phyloP scores from a whole-genome alignment of 176 grass and related monocot genomes.

The Pharus latifolius region DNA sequence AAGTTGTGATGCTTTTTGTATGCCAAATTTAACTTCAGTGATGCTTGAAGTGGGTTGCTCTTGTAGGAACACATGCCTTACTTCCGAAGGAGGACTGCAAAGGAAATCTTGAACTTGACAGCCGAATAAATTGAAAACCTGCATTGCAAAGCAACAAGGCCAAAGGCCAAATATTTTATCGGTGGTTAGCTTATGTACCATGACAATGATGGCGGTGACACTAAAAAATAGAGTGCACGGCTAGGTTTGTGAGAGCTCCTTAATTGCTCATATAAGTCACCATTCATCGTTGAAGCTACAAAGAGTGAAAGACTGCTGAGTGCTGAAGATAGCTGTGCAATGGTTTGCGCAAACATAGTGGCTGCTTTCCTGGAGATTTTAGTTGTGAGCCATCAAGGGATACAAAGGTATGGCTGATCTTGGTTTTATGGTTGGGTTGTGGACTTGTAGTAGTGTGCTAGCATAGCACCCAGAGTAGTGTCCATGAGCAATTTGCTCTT shows the following conservation, averaged over 20 bases:
- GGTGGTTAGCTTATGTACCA: background rate
- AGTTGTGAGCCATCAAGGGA: background rate
- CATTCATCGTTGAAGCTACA: background rate
- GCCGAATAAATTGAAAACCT: constrained; percentile 34
- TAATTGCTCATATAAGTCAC: background rate
- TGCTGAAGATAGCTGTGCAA: background rate
- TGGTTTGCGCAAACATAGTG: background rate
- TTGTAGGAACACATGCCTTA: constrained; percentile 72
- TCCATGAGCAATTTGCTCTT: background rate
- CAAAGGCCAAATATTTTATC: background rate
- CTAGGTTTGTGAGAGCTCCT: background rate
- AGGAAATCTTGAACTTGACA: constrained; percentile 58
- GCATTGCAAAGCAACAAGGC: background rate
- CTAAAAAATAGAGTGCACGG: background rate
- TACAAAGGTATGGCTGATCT: background rate
- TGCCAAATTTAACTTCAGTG: background rate
- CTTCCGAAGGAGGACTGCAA: constrained; percentile 69
- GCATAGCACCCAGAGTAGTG: background rate
- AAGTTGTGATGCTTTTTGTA: background rate
- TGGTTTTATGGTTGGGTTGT: background rate
- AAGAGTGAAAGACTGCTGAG: background rate
- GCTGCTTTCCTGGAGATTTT: background rate
- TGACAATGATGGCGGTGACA: background rate
- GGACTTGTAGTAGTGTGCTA: background rate
- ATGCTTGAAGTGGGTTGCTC: constrained; percentile 16